Conservation (phyloP, 2,329 filamentous ascomycete genomes). For the Ascomycota sp. region DNA sequence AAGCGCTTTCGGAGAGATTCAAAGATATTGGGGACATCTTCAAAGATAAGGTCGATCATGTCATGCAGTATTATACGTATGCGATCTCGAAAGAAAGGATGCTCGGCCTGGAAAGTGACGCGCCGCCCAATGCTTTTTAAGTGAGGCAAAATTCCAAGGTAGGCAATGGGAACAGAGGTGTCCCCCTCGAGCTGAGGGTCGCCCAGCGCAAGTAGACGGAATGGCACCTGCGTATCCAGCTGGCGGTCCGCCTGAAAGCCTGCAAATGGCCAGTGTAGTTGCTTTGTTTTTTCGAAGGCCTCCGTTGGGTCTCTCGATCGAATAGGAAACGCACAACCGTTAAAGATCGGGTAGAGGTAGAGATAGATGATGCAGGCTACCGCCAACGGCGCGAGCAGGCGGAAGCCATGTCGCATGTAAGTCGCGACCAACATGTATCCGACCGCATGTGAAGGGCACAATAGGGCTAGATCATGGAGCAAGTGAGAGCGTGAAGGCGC, state of each 20-base stretch:
- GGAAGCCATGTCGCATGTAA: constrained; percentile 34
- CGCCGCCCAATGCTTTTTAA: constrained; percentile 24
- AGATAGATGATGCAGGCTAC: constrained; percentile 55
- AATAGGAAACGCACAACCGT: constrained; percentile 59
- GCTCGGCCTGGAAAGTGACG: constrained; percentile 22
- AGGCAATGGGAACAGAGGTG: constrained; percentile 49
- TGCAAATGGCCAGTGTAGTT: constrained; percentile 20
- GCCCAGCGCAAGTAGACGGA: constrained; percentile 69
- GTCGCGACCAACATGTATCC: constrained; percentile 31
- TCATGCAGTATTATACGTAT: constrained; percentile 35
- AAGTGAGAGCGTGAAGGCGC: background rate
- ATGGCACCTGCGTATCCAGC: constrained; percentile 37
- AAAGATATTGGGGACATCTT: constrained; percentile 49
- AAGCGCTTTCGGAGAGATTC: constrained; percentile 55
- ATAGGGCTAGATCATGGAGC: background rate
- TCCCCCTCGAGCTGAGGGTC: constrained; percentile 92
- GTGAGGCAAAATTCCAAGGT: constrained; percentile 33
- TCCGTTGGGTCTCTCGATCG: constrained; percentile 16
- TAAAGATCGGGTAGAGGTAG: constrained; percentile 71
- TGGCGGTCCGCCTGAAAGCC: constrained; percentile 5
- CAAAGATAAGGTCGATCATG: constrained; percentile 36
- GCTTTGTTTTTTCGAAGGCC: constrained; percentile 16
- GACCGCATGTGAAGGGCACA: constrained; percentile 11
- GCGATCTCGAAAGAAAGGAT: constrained; percentile 28
- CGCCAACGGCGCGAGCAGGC: constrained; percentile 38